Conservation (phyloP, 2,329 filamentous ascomycete genomes). For the Pyricularia sp. region DNA sequence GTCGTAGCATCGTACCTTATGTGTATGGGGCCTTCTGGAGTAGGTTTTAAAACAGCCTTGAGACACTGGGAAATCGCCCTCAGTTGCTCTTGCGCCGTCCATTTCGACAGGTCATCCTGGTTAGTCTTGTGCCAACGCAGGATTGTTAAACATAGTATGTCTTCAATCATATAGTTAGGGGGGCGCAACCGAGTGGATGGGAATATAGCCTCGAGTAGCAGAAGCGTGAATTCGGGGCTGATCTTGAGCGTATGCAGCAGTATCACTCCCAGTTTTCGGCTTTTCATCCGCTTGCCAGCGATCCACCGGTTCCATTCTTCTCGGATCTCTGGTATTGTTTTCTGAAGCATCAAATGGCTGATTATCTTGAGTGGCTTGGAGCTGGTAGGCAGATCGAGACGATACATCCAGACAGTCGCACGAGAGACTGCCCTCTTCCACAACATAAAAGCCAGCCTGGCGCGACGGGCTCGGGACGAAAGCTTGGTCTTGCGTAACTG, state of each 20-base stretch:
- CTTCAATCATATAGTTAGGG: slow-evolving; percentile 24
- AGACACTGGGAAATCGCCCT: neutral
- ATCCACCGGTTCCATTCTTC: neutral
- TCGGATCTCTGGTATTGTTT: neutral
- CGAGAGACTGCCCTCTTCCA: neutral
- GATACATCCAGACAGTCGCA: neutral
- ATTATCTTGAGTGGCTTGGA: neutral
- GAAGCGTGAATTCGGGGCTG: slow-evolving; percentile 17
- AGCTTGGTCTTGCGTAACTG: neutral
- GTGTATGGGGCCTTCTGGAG: neutral
- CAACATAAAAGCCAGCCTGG: neutral
- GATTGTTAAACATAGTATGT: slow-evolving; percentile 20
- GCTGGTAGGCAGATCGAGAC: neutral
- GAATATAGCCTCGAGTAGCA: slow-evolving; percentile 24
- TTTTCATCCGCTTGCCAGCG: neutral
- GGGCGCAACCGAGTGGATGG: slow-evolving; percentile 13
- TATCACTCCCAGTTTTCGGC: neutral
- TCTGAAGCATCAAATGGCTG: neutral
- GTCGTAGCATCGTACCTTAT: neutral
- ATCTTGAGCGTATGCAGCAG: slow-evolving; percentile 12
- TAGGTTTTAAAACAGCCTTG: neutral
- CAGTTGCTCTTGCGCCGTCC: neutral
- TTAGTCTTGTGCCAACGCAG: neutral
- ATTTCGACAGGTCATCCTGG: neutral
- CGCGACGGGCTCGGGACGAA: neutral